Base-by-base conservation (phyloP, 441 rosid species). In the Pelargonium citronellum region DNA sequence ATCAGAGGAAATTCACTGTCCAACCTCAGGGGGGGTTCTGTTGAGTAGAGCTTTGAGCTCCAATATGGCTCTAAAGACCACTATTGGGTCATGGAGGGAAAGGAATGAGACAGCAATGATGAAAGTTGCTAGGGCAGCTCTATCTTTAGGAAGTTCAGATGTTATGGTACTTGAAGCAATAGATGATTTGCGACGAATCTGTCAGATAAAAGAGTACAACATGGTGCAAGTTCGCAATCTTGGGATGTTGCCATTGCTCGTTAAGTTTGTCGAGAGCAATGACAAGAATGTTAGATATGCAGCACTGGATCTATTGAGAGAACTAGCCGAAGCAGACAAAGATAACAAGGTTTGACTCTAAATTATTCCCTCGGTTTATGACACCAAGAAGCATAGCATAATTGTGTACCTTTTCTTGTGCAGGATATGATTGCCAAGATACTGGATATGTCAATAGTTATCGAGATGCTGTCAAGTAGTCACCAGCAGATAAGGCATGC, bases 71-170 rank as follows among this genome's bases (percentile, higher is more conserved):
- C 79, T 92, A 64, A 87, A 85, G 87, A 86, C 85, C 64, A 89
- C 83, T 13, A 90, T 92, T 67, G 83, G 83, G 76, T 89, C 89
- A 74, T 92, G 98, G 98, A 84, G 77, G 74, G 92, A 84, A 41
- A 80, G 96, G 79, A 87, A 92, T 53, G 96, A 89, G 74, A 79
- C 73, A 20, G 85, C 84, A 57, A 87, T 82, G 78, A 90, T 92
- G 82, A 90, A 89, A 81, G 84, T 74, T 75, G 87, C 84, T 19
- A 81, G 84, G 41, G 81, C 93, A 67, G 95, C 95, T n/a, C 79
- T 92, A 76, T 74, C 90, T 49, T 80, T 87, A 39, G 93, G 89
- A 30, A 85, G 91, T 80, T 86, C 98, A 43, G 80, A 80, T 6
- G 74, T 73, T 68, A 89, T 89, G 96, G 83, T 87, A 44, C 70